These are phyloP conservation scores for Hibiscus syriacus DNA, from an alignment of 345 rosid species.

Conservation along the genomic window DNA sequence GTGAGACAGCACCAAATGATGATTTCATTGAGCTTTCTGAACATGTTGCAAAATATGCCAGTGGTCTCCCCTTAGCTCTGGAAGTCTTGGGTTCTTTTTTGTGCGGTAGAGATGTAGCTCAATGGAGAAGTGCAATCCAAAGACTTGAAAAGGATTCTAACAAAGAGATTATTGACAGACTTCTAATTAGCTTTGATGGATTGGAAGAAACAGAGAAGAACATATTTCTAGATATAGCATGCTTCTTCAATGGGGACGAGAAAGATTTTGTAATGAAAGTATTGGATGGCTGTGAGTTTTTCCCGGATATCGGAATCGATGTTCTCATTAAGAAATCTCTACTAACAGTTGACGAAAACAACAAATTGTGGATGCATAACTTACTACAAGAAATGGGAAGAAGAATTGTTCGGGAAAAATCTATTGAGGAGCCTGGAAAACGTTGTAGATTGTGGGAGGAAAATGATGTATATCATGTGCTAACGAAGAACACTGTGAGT, in stretches of 20 bases:
- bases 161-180: constrained; percentile 15
- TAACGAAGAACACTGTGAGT: constrained; percentile 19
- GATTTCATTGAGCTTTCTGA: constrained; percentile 20
- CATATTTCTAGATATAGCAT: constrained; percentile 29
- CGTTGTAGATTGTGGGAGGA: constrained; percentile 23
- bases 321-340: constrained; percentile 28
- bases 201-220: constrained; percentile 20
- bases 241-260: constrained; percentile 17
- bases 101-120: constrained; percentile 16
- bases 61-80: constrained; percentile 50
- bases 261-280: constrained; percentile 19
- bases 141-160: constrained; percentile 16
- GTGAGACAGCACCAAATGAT: background rate
- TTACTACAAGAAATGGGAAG: constrained; percentile 69
- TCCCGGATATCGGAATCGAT: constrained; percentile 18
- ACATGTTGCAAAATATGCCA: constrained; percentile 32
- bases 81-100: constrained; percentile 59
- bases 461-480: constrained; percentile 15
- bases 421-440: constrained; percentile 10
- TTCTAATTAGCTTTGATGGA: constrained; percentile 36
- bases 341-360: background rate
- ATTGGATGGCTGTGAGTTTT: constrained; percentile 21
- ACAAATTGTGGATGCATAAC: constrained; percentile 54
- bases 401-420: constrained; percentile 25
- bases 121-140: constrained; percentile 28